Conservation (phyloP, 2,329 filamentous ascomycete genomes). For the Cladophialophora yegresii region DNA sequence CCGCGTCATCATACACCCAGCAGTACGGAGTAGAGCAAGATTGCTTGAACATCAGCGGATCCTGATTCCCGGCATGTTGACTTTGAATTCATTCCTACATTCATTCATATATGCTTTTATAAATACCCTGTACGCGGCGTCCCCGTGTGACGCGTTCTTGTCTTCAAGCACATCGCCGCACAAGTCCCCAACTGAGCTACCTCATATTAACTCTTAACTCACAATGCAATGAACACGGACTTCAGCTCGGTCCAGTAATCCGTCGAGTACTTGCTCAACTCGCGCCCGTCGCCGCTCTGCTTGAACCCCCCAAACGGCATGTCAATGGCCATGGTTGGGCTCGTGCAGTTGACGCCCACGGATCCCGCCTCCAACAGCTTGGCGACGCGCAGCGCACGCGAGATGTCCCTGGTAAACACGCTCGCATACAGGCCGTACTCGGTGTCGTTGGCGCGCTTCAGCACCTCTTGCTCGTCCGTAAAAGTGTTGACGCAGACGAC, state of each 20-base stretch:
- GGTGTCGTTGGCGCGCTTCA: conserved; percentile 57
- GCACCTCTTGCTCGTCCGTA: conserved; percentile 62
- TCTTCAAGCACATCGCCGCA: too few relatives aligned
- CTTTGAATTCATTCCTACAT: too few relatives aligned
- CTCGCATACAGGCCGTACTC: conserved; percentile 59
- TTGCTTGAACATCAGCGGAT: too few relatives aligned
- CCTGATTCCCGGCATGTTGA: too few relatives aligned
- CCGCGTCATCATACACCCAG: not conserved
- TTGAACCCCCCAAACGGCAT: conserved; percentile 45
- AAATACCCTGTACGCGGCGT: too few relatives aligned
- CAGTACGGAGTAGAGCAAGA: too few relatives aligned
- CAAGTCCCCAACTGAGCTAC: too few relatives aligned
- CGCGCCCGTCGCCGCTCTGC: conserved; percentile 40
- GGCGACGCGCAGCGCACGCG: conserved; percentile 56
- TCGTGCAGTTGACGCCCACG: conserved; percentile 62
- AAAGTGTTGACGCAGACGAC: conserved; percentile 66
- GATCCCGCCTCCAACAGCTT: conserved; percentile 58
- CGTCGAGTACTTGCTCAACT: conserved; percentile 46
- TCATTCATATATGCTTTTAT: too few relatives aligned
- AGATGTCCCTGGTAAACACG: conserved; percentile 59
- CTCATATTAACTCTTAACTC: not conserved
- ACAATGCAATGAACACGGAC: conserved; percentile 41
- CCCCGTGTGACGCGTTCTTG: too few relatives aligned
- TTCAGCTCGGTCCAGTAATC: conserved; percentile 65
- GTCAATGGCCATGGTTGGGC: conserved; percentile 31